Base-by-base conservation (phyloP, 495 filamentous ascomycete genomes). In the Parathielavia hyrcaniae region DNA sequence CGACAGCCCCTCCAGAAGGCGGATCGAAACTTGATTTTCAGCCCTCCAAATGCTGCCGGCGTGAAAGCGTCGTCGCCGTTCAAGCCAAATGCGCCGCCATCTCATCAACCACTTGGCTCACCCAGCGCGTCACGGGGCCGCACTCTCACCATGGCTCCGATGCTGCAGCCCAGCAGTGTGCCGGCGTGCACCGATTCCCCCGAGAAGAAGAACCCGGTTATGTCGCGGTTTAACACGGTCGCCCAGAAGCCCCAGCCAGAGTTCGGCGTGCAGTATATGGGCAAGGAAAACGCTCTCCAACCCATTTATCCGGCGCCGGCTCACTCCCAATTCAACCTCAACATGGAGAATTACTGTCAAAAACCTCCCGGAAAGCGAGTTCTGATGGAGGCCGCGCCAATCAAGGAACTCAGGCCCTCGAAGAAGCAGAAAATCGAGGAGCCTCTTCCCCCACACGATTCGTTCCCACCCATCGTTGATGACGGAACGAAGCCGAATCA, bases 401-500 rank as follows among this genome's bases (percentile, higher is more conserved):
- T 89, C 45, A 85, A 85, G 57, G 89, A 93, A 59, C 76, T 83
- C 22, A 70, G 79, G 47, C 73, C 77, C 6, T 69, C 68, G n/a
- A 92, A 91, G 75, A 89, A 83, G 68, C 69, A 60, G 67, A 81
- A 64, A 61, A 63, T 62, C 68, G 83, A 77, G 72, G 67, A 73
- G 16, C 68, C 76, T 17, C 66, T 95, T 11, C 89, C 90, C 4
- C 78, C 86, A 17, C 87, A 84, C 32, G 79, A 86, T 58, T 83
- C 88, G 17, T 90, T 96, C 77, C 89, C 93, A 0, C 68, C 76
- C 4, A 81, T 97, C 13, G 77, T 86, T 55, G 93, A 98, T 67
- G 89, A 97, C 67, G 92, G 91, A 60, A 77, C 77, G 30, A 98
- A 98, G 69, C 93, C 93, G 3, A 80, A 79, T 7, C 90, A 90